Percentiles rank a stretch among this genome's conserved stretches.
Conservation (phyloP, 768 basidiomycete genomes). For the Tricholoma matsutake region DNA sequence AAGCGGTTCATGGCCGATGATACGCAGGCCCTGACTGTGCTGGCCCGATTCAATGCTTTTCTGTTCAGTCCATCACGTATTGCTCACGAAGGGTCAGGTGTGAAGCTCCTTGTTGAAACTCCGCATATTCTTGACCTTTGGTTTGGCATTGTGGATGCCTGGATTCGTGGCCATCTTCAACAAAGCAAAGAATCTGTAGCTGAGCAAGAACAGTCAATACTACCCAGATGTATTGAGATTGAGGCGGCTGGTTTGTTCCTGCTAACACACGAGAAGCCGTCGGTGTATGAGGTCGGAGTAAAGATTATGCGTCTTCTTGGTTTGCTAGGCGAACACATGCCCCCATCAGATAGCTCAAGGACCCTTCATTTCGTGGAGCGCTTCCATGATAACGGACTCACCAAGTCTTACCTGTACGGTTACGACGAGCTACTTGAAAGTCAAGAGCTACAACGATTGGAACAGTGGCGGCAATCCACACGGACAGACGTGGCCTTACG, state of each 20-base stretch:
- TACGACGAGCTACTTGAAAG: slow-evolving; percentile 66
- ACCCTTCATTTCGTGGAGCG: slow-evolving; percentile 45
- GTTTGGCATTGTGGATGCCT: slow-evolving; percentile 66
- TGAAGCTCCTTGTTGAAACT: slow-evolving; percentile 65
- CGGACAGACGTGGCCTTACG: slow-evolving; percentile 57
- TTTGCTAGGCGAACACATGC: slow-evolving; percentile 43
- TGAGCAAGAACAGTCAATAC: slow-evolving; percentile 40
- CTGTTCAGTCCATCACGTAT: slow-evolving; percentile 70
- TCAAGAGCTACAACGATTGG: slow-evolving; percentile 55
- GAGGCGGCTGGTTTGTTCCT: slow-evolving; percentile 75
- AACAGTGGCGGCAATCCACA: slow-evolving; percentile 61
- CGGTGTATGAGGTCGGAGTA: slow-evolving; percentile 58
- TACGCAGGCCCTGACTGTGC: slow-evolving; percentile 49
- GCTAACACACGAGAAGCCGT: slow-evolving; percentile 51
- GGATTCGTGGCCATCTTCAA: slow-evolving; percentile 51
- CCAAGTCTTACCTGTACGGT: slow-evolving; percentile 51
- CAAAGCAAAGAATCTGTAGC: slow-evolving; percentile 37
- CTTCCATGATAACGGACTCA: slow-evolving; percentile 47
- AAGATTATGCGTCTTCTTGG: slow-evolving; percentile 61
- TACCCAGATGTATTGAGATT: slow-evolving; percentile 55
- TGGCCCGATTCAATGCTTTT: slow-evolving; percentile 65
- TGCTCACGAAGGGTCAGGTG: slow-evolving; percentile 58
- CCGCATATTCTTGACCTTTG: slow-evolving; percentile 68
- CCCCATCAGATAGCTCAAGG: slow-evolving; percentile 24
- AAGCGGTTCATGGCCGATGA: slow-evolving; percentile 70